Evolutionary conservation across 176 grass and related monocot genomes (phyloP).

Genomic region (Cenchrus purpureus): DNA sequence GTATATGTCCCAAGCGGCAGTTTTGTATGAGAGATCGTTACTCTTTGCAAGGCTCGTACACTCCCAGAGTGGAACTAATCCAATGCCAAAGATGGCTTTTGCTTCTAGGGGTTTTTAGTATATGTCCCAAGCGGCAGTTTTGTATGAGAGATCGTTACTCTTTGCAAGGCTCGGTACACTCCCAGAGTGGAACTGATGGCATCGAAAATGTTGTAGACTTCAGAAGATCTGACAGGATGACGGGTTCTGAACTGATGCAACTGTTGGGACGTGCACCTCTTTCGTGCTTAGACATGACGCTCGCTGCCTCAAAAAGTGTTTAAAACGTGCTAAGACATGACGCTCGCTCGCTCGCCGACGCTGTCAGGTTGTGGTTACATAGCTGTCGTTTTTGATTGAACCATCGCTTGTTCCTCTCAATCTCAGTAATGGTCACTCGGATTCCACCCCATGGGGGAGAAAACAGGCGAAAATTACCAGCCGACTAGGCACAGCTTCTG

Average conservation of each 20-base stretch:
- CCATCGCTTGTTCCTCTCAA: neutral
- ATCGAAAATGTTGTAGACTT: too few species aligned
- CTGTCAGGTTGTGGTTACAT: neutral
- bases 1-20: neutral
- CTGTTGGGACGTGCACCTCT: too few species aligned
- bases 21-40: constrained; percentile 22
- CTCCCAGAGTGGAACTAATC: too few species aligned
- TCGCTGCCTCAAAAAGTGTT: too few species aligned
- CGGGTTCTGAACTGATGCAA: too few species aligned
- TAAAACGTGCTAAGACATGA: neutral
- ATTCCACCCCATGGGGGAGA: neutral
- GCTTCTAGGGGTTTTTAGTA: constrained; percentile 1
- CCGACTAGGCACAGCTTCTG: too few species aligned
- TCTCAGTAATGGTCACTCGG: neutral
- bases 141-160: constrained; percentile 8
- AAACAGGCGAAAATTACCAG: neutral
- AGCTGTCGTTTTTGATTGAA: neutral
- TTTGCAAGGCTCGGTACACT: neutral
- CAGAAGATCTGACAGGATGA: too few species aligned
- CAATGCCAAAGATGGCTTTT: too few species aligned
- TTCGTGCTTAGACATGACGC: too few species aligned
- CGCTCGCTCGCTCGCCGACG: neutral
- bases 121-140: constrained; percentile 3
- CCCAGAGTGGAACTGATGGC: too few species aligned
- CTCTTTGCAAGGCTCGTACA: neutral